Percentiles rank a stretch among this genome's conserved stretches.
phyloP scores from a whole-genome alignment of 2,329 filamentous ascomycete genomes.

The Tolypocladium ovalisporum region DNA sequence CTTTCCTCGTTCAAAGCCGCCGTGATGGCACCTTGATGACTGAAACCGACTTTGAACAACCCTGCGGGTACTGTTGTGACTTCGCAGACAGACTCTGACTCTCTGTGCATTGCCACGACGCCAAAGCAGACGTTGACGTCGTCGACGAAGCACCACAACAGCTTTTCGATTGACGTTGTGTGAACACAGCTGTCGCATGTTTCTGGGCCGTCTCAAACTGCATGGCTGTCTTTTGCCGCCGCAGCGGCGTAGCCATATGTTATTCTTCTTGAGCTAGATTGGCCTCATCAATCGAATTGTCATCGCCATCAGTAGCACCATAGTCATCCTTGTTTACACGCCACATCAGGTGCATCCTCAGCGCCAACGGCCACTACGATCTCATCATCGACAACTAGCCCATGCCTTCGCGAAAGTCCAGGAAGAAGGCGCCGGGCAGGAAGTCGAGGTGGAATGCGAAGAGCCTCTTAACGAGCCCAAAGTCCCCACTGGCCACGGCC shows the following conservation, averaged over 20 bases:
- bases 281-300: background rate
- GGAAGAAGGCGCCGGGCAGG: conserved; percentile 56
- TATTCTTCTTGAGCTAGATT: background rate
- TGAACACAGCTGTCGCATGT: no score
- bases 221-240: background rate
- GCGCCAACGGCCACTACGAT: background rate
- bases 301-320: background rate
- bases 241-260: background rate
- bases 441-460: conserved; percentile 60
- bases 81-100: background rate
- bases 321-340: background rate
- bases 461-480: conserved; percentile 39
- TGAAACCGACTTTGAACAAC: background rate
- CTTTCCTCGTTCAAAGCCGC: background rate
- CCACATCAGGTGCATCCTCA: background rate
- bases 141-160: background rate
- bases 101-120: background rate
- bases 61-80: background rate
- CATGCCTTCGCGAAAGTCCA: conserved; percentile 12
- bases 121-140: background rate
- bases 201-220: no score
- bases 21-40: background rate
- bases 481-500: conserved; percentile 26
- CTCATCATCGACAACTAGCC: background rate
- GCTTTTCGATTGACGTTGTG: no score